Percentiles rank a stretch among this genome's conserved stretches.
Conservation (phyloP, 768 basidiomycete species). For the Boletus pseudopeckii region DNA sequence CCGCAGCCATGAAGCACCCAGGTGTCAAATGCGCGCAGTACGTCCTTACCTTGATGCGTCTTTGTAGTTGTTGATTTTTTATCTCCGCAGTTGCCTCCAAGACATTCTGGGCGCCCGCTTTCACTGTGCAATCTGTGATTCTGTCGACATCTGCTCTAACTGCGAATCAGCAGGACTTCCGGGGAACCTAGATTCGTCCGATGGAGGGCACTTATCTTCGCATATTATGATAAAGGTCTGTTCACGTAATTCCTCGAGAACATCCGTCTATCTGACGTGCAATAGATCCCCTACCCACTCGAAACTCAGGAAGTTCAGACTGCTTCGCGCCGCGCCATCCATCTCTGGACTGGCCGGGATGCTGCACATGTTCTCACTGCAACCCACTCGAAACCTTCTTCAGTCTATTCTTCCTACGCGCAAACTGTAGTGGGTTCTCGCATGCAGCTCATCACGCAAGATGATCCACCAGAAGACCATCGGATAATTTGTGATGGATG, state of each 20-base stretch:
- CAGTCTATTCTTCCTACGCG: conserved; percentile 61
- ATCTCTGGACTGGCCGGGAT: conserved; percentile 76
- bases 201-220: conserved; percentile 76
- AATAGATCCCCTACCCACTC: conserved; percentile 82
- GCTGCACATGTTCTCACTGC: conserved; percentile 55
- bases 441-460: conserved; percentile 30
- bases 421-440: conserved; percentile 62
- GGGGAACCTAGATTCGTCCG: conserved; percentile 72
- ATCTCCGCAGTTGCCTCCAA: conserved; percentile 64
- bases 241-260: not conserved
- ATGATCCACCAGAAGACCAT: conserved; percentile 46
- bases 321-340: conserved; percentile 69
- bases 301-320: conserved; percentile 69
- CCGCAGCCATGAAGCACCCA: conserved; percentile 67
- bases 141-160: conserved; percentile 81
- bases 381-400: conserved; percentile 49
- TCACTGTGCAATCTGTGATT: conserved; percentile 87
- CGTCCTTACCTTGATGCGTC: conserved; percentile 27
- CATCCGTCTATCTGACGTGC: conserved; percentile 1
- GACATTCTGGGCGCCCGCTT: conserved; percentile 92
- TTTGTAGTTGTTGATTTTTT: not conserved
- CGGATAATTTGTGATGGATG: conserved; percentile 61
- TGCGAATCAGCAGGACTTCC: conserved; percentile 86
- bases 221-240: conserved; percentile 93
- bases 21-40: conserved; percentile 88